phyloP scores from a whole-genome alignment of 176 grass and related monocot species.

The Oryza nivara region DNA sequence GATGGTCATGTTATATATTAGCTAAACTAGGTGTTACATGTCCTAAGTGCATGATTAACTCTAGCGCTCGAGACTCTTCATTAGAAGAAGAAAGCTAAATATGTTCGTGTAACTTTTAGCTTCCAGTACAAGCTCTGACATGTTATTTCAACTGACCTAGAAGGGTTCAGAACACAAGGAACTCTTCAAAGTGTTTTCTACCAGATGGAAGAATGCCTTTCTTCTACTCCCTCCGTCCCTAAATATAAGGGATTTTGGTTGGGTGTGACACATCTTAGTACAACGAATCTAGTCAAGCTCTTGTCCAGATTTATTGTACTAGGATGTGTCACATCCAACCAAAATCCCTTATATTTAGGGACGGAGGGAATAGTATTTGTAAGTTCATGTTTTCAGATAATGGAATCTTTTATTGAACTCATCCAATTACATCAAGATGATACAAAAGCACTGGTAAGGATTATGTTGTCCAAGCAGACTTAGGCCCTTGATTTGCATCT shows the following conservation, averaged over 20 bases:
- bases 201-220: conserved; percentile 15
- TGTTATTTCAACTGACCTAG: neutral
- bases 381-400: too few relatives aligned
- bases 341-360: too few relatives aligned
- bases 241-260: too few relatives aligned
- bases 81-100: conserved; percentile 13
- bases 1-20: neutral
- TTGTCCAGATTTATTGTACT: too few relatives aligned
- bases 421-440: too few relatives aligned
- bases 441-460: neutral
- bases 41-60: neutral
- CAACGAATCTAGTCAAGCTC: too few relatives aligned
- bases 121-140: neutral
- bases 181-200: neutral
- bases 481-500: neutral
- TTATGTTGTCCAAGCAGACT: neutral
- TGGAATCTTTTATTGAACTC: too few relatives aligned
- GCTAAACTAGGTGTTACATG: neutral
- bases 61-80: neutral
- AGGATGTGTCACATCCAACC: too few relatives aligned
- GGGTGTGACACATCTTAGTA: too few relatives aligned
- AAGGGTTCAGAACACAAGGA: neutral
- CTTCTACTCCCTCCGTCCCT: too few relatives aligned
- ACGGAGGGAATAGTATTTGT: too few relatives aligned
- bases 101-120: neutral